Conservation (phyloP, 176 grass and related monocot genomes). For the Thinopyrum elongatum region DNA sequence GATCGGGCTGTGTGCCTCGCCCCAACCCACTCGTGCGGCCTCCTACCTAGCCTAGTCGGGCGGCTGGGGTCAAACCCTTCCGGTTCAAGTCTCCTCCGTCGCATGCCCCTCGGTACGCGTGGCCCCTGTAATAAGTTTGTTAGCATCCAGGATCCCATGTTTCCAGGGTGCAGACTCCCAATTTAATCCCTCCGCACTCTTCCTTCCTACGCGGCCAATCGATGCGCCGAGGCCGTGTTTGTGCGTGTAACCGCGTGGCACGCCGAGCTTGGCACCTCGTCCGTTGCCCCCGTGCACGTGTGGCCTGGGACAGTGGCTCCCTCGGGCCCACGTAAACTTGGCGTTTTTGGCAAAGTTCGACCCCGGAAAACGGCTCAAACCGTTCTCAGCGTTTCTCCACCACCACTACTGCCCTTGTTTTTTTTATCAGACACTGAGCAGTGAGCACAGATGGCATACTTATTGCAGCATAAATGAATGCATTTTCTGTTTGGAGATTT, state of each 20-base stretch:
- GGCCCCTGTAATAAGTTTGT: slow-evolving; percentile 43
- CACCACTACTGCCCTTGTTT: no score
- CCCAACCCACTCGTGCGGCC: slow-evolving; percentile 60
- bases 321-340: slow-evolving; percentile 30
- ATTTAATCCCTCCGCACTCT: slow-evolving; percentile 47
- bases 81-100: slow-evolving; percentile 67
- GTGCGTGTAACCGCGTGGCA: slow-evolving; percentile 34
- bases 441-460: no score
- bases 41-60: slow-evolving; percentile 13
- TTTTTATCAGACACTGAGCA: no score
- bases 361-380: neutral
- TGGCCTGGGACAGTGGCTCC: slow-evolving; percentile 36
- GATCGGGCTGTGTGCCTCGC: slow-evolving; percentile 18
- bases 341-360: slow-evolving; percentile 16
- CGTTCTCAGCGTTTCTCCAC: no score
- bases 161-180: slow-evolving; percentile 61
- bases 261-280: slow-evolving; percentile 1
- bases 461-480: no score
- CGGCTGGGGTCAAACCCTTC: slow-evolving; percentile 77
- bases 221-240: slow-evolving; percentile 38
- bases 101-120: slow-evolving; percentile 39
- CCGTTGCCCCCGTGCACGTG: slow-evolving; percentile 42
- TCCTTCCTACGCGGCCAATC: slow-evolving; percentile 29
- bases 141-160: slow-evolving; percentile 66
- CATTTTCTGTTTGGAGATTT: no score